Base-by-base conservation (phyloP, 2,329 filamentous ascomycete species). In the Drechslerella dactyloides region DNA sequence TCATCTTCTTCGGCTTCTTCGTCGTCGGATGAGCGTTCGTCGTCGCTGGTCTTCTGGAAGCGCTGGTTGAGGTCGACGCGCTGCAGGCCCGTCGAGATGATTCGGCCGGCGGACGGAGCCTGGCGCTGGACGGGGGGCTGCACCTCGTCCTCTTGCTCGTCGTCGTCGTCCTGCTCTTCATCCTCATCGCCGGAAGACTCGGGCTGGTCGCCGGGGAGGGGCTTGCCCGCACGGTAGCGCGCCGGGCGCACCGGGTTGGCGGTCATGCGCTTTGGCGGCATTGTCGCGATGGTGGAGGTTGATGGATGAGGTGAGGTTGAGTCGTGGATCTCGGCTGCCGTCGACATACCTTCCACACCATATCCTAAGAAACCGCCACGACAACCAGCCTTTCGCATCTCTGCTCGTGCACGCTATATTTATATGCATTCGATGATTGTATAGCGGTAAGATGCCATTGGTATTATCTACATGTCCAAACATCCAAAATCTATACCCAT, bases 181-280 rank as follows among this genome's bases (percentile, higher is more conserved):
- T 84, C 82, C 48, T 85, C 83, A 37, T 82, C 83, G 61, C 83
- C 82, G 1, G 81, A 81, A 1, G 81, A 83, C 6, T 81, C 82
- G 2, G 78, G 77, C 60, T 82, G 81, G 62, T 84, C 82, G 13
- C 80, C 80, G 40, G 83, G 76, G 56, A 84, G 82, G 15, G 88
- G 83, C 80, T 97, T 97, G 75, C 94, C 93, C 15, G 93, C 89
- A 68, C 92, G 88, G 77, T 97, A 90, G 65, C 94, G 90, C 75
- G 88, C 86, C 23, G 91, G 90, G 79, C 87, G 88, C 68, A 89
- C 81, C 2, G 91, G 92, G 78, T 97, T 96, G 74, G 93, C 92
- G 74, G 93, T 97, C 90, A 97, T 96, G 77, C 90, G 90, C 79
- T 90, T 92, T 11, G 88, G 86, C 73, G 90, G 88, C 76, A 77